Percentiles rank a stretch among this genome's conserved stretches.
These are phyloP conservation scores for Boletus tylopilopsis DNA, from an alignment of 768 basidiomycete genomes.

Conservation along the genomic window DNA sequence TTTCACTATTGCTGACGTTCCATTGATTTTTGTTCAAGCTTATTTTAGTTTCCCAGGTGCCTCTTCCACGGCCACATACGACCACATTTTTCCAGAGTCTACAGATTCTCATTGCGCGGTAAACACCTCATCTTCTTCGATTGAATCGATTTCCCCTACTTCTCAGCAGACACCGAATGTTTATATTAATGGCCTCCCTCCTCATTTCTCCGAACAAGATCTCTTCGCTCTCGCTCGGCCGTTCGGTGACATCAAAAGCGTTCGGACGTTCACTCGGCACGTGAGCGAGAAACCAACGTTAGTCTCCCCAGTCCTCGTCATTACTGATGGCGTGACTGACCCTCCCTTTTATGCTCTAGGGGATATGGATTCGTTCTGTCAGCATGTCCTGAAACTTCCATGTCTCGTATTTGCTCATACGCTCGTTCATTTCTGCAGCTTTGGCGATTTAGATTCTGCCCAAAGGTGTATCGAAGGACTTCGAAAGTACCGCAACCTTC, in stretches of 20 bases:
- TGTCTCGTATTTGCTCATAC: constrained; percentile 1
- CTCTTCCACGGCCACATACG: constrained; percentile 10
- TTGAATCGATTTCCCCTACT: constrained; percentile 8
- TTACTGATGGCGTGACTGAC: not conserved
- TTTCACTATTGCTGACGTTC: not conserved
- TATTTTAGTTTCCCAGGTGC: constrained; percentile 25
- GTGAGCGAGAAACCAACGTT: constrained; percentile 66
- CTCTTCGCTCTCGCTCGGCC: constrained; percentile 65
- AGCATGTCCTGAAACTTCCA: constrained; percentile 32
- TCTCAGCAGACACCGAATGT: constrained; percentile 62
- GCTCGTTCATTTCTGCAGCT: constrained; percentile 40
- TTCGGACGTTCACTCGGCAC: constrained; percentile 80
- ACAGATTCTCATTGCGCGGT: constrained; percentile 12
- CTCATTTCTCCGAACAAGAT: constrained; percentile 78
- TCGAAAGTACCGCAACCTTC: constrained; percentile 69
- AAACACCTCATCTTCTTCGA: constrained; percentile 11
- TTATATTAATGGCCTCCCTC: constrained; percentile 85
- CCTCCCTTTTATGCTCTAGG: constrained; percentile 35
- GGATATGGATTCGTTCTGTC: constrained; percentile 80
- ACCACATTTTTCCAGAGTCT: constrained; percentile 9
- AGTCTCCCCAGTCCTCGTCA: constrained; percentile 17
- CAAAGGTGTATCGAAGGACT: constrained; percentile 71
- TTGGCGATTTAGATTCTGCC: constrained; percentile 61
- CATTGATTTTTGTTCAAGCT: constrained; percentile 14
- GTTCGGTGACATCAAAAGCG: constrained; percentile 74